Base-by-base conservation (phyloP, 768 basidiomycete species). In the Tricholoma saponaceum region DNA sequence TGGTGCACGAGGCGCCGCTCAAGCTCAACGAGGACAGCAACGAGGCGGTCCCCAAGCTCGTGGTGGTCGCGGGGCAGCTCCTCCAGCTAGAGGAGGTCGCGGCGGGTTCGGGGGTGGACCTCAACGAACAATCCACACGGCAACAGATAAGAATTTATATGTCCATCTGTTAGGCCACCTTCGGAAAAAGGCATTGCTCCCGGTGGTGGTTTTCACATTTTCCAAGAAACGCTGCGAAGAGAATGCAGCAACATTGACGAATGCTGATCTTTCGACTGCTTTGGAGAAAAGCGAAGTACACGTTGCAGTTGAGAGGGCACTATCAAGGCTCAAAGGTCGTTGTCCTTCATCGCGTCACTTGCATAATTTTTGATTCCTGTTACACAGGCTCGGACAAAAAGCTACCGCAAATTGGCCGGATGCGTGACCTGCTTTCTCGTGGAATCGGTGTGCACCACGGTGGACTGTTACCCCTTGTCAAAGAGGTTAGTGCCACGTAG, bases 381-480 rank as follows among this genome's bases (percentile, higher is more conserved):
- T 39, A 33, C 50, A 49, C 62, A 98, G 95, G 90, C 5, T 86
- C 92, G 18, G 96, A 99, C 74, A 91, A 85, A 72, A 87, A 89
- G 59, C 75, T 99, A 7, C 97, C 97, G 6, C 97, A 99, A 68
- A 96, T 99, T 51, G 78, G 82, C 50, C 82, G 89, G 46, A 98
- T 98, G 85, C 81, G 91, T 13, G 90, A 95, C 63, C 73, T 98
- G 41, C 82, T 99, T 8, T 85, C 86, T 35, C 85, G 97, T 51
- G 97, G 97, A 37, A 96, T 99, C 54, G 97, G 95, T 5, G 90
- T 99, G 2, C 97, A 99, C 70, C 97, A 99, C 64, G 97, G 97
- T 44, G 97, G 97, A 3, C 79, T 99, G 14, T 74, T 99, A 8
- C 97, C 97, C 5, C 89, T 99, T 32, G 92, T 99, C 55, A 99